A percentile compares a stretch with the other conserved stretches of the same genome.
Evolutionary conservation across 2,329 filamentous ascomycete species (phyloP).

Genomic region (Bipolaris gigantea): DNA sequence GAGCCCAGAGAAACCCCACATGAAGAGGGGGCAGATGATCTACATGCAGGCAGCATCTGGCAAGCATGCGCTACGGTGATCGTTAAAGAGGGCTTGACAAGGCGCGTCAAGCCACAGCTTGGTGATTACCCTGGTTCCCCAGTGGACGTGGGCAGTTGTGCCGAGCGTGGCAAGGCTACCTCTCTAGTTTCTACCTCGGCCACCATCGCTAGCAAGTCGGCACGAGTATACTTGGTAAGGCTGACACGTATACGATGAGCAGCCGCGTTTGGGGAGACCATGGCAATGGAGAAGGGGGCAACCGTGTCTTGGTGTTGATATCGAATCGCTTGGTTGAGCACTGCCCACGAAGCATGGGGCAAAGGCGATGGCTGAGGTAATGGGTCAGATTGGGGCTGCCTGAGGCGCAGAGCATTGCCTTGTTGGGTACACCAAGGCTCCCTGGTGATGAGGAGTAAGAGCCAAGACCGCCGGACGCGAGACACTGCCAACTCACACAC

Average conservation of each 20-base stretch:
- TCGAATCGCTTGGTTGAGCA: background rate
- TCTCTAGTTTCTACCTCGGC: too few species aligned
- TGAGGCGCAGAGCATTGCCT: constrained; percentile 13
- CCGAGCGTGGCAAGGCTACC: background rate
- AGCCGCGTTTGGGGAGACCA: background rate
- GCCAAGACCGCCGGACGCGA: too few species aligned
- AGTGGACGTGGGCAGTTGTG: background rate
- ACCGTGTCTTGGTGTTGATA: background rate
- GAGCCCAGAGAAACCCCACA: background rate
- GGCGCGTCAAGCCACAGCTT: background rate
- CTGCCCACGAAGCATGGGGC: background rate
- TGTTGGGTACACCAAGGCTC: constrained; percentile 5
- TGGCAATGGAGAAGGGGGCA: background rate
- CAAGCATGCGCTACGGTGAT: background rate
- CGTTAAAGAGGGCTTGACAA: background rate
- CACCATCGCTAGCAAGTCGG: background rate
- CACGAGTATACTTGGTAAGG: background rate
- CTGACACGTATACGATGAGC: background rate
- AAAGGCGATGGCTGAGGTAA: constrained; percentile 1
- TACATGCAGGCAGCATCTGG: background rate
- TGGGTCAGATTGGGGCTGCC: constrained; percentile 7
- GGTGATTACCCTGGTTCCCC: background rate
- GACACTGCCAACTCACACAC: too few species aligned
- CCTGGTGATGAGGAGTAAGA: too few species aligned
- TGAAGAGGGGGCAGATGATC: background rate